Evolutionary conservation across 2,329 filamentous ascomycete genomes (phyloP).

Genomic region (Hypoxylon sp.): DNA sequence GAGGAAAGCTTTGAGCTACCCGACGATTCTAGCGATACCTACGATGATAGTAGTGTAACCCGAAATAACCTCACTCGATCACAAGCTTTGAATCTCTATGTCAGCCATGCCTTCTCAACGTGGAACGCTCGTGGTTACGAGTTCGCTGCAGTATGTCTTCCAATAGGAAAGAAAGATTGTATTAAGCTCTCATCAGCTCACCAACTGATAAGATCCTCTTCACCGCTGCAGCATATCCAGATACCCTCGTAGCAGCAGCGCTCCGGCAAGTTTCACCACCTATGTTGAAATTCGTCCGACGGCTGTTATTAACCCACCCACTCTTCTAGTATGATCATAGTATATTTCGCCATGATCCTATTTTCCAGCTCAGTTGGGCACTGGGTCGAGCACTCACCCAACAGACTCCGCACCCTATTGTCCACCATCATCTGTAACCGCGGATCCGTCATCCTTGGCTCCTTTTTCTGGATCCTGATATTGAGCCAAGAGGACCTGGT

Average conservation of each 20-base stretch:
- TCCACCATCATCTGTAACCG: conserved; percentile 61
- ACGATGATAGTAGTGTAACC: neutral
- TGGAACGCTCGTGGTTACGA: conserved; percentile 72
- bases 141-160: conserved; percentile 65
- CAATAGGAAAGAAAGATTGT: neutral
- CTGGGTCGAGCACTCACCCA: conserved; percentile 59
- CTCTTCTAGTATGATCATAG: conserved; percentile 52
- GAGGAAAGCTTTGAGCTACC: conserved; percentile 30
- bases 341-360: conserved; percentile 58
- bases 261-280: conserved; percentile 53
- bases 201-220: conserved; percentile 61
- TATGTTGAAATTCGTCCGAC: neutral
- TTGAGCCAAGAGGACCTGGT: conserved; percentile 50
- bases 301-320: conserved; percentile 27
- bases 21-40: neutral
- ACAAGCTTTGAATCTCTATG: conserved; percentile 61
- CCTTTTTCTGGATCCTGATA: conserved; percentile 59
- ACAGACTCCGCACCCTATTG: conserved; percentile 59
- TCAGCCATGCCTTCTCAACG: conserved; percentile 69
- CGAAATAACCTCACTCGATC: conserved; percentile 51
- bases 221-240: conserved; percentile 64
- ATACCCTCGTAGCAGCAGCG: conserved; percentile 59
- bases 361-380: conserved; percentile 60
- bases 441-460: conserved; percentile 59
- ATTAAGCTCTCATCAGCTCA: conserved; percentile 10